phyloP scores from a whole-genome alignment of 805 yeast species.

The Monosporozyma unispora region DNA sequence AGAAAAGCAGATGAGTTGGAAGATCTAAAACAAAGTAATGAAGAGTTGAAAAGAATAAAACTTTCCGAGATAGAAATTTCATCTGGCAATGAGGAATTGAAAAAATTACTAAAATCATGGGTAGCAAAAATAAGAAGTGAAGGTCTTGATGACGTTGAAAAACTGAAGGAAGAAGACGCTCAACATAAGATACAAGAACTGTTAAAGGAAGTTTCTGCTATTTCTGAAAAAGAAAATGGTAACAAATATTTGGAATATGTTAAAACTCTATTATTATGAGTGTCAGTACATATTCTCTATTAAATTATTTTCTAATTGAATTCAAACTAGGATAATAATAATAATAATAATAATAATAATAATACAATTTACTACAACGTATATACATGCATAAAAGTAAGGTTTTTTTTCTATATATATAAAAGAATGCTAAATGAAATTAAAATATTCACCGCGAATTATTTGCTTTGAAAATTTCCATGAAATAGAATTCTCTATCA shows the following conservation, averaged over 20 bases:
- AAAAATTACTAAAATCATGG: constrained; percentile 47
- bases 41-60: constrained; percentile 41
- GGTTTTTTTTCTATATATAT: neutral
- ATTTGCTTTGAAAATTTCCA: constrained; percentile 8
- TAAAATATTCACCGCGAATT: neutral
- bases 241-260: constrained; percentile 17
- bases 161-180: constrained; percentile 30
- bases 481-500: constrained; percentile 42
- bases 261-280: constrained; percentile 13
- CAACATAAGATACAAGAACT: constrained; percentile 20
- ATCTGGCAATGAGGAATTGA: constrained; percentile 42
- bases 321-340: neutral
- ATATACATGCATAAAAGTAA: neutral
- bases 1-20: constrained; percentile 86
- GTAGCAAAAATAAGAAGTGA: constrained; percentile 33
- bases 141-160: constrained; percentile 17
- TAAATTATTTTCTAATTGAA: too few species aligned
- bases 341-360: neutral
- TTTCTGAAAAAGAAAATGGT: constrained; percentile 7
- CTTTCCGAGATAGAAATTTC: constrained; percentile 41
- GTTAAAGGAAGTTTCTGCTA: constrained; percentile 12
- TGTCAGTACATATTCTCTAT: too few species aligned
- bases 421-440: neutral
- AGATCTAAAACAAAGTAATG: constrained; percentile 38
- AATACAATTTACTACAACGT: neutral